phyloP scores from a whole-genome alignment of 148 eudicot species.

The Salicornia ramosissima region DNA sequence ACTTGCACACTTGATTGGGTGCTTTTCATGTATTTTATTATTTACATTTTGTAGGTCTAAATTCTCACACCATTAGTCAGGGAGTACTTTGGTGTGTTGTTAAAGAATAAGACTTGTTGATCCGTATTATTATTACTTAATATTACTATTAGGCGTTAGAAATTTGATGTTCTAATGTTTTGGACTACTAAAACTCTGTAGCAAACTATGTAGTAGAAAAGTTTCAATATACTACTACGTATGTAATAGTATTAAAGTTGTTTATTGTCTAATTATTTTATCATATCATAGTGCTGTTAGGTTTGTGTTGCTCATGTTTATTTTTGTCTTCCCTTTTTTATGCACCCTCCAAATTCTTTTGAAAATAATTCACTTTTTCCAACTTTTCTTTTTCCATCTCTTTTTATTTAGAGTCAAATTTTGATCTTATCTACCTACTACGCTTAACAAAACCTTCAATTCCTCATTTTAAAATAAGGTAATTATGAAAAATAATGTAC shows the following conservation, averaged over 20 bases:
- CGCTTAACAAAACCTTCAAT: too few species aligned
- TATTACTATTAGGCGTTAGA: not conserved
- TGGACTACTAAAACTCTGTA: not conserved
- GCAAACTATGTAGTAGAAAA: not conserved
- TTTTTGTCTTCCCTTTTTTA: not conserved
- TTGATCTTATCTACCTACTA: not conserved
- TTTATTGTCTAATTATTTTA: not conserved
- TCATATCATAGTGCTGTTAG: not conserved
- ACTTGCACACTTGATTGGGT: not conserved
- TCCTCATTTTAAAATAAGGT: too few species aligned
- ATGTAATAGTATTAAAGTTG: not conserved
- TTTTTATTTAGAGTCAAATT: not conserved
- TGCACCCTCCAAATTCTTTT: constrained; percentile 3
- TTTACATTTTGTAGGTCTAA: not conserved
- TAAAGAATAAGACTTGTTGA: constrained; percentile 21
- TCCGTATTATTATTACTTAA: not conserved
- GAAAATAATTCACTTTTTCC: not conserved
- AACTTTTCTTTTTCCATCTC: not conserved
- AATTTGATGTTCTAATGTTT: constrained; percentile 11
- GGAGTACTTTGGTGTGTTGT: constrained; percentile 16
- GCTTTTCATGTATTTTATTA: constrained; percentile 11
- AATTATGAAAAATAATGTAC: too few species aligned
- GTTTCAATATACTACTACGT: not conserved
- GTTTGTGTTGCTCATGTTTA: not conserved
- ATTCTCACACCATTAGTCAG: constrained; percentile 6